Base-by-base conservation (phyloP, 129 eudicot species). In the Artemisia argyi region DNA sequence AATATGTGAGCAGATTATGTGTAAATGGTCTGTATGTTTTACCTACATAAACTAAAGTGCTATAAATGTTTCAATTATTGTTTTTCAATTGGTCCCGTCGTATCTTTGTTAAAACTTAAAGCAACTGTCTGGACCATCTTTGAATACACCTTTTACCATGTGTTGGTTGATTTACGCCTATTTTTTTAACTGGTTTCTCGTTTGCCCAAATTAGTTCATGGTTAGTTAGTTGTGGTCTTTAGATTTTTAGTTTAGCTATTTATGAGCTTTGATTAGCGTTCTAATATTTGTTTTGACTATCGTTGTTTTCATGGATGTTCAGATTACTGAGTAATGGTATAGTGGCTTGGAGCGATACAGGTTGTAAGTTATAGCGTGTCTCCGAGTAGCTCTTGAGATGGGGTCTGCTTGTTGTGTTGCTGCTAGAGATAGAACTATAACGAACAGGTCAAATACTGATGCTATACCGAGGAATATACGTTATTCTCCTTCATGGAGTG, bases 321-420 rank as follows among this genome's bases (percentile, higher is more conserved):
- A 69, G 72, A 56, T 65, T 39, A 32, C 76, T 74, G 76, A 39
- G 46, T 39, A 39, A 52, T 77, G 75, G 61, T 35, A 44, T 24
- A 72, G 57, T 64, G 47, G 24, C 20, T 55, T 64, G 68, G 77
- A 68, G 79, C 69, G 17, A 39, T 35, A 59, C 49, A 19, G 71
- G 35, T 28, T 68, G 58, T 42, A 50, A 62, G 16, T 52, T 50
- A 28, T 48, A 66, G 80, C 70, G 53, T 77, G 49, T 60, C 65
- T 17, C 51, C n/a, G 11, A 76, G 76, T 61, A 13, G 55, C 13
- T 81, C 75, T 44, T 65, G 69, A 48, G 70, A 95, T 95, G 97
- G 99, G 99, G 39, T 84, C 97, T 68, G 95, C 96, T 52, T 95
- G 99, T 58, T 95, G 99, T 80, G 96, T 95, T 80, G 97, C 97